A percentile compares a stretch with the other conserved stretches of the same genome.
phyloP scores from a whole-genome alignment of 768 basidiomycete genomes.

The Mycena vulgaris region DNA sequence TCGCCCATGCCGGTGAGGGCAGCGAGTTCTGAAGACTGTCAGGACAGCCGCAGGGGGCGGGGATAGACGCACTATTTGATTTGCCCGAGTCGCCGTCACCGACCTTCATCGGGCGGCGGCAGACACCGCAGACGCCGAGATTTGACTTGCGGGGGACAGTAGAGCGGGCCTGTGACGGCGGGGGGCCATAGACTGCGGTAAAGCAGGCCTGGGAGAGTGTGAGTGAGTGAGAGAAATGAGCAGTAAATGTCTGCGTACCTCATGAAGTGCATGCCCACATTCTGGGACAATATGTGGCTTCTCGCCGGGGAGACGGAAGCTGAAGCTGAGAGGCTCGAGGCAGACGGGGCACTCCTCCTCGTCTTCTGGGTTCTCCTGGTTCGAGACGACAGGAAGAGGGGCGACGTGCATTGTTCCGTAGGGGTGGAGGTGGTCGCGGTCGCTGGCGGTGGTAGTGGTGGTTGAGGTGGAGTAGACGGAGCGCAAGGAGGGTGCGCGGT shows the following conservation, averaged over 20 bases:
- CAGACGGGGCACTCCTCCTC: conserved; percentile 97
- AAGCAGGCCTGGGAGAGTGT: conserved; percentile 84
- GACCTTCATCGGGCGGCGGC: conserved; percentile 96
- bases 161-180: conserved; percentile 70
- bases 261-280: conserved; percentile 98
- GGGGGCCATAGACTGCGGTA: conserved; percentile 95
- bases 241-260: conserved; percentile 63
- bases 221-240: conserved; percentile 8
- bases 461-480: conserved; percentile 67
- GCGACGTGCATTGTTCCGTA: conserved; percentile 75
- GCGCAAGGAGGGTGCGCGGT: conserved; percentile 61
- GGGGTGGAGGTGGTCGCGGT: conserved; percentile 59
- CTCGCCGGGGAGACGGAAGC: conserved; percentile 94
- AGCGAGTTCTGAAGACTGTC: conserved; percentile 80
- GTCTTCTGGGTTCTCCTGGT: conserved; percentile 73
- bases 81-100: conserved; percentile 89
- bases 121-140: conserved; percentile 97
- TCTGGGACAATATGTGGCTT: conserved; percentile 98
- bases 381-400: conserved; percentile 82
- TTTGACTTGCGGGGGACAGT: conserved; percentile 79
- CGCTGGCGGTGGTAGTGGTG: conserved; percentile 57
- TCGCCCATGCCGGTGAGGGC: conserved; percentile 93
- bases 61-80: conserved; percentile 82
- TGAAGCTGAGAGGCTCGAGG: conserved; percentile 94
- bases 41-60: conserved; percentile 1